Evolutionary conservation across 2,329 filamentous ascomycete species (phyloP), one percentile per base, ranked within the genome.

Genomic region (Aspergillus alliaceus): DNA sequence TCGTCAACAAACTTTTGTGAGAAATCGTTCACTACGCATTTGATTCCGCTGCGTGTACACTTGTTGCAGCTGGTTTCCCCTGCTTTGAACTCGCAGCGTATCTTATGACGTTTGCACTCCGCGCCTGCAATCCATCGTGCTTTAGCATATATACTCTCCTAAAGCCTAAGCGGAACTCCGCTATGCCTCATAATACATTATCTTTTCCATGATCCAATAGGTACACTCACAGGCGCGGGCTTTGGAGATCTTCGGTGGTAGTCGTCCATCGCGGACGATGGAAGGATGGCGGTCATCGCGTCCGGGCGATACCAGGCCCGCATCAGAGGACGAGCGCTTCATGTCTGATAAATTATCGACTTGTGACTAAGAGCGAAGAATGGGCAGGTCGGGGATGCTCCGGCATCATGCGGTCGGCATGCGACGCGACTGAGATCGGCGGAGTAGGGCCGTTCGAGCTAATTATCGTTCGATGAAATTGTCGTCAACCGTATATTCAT

Each of bases 11-110:
- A 78, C 54, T 80, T 82, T 64, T 84, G 82, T 20, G 82, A 77
- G 64, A 81, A 83, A 66, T 83, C 81, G 63, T 84, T 84, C 32
- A 83, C 78, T 8, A 82, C 73, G 62, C 82, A 84, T 58, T 79
- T 77, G 39, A 83, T 72, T 9, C 79, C 78, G 24, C 80, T 78
- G 39, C 79, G 78, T 31, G 74, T 66, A 62, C 82, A 84, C 62
- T 82, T 77, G 8, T 75, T 75, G 66, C 82, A 84, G 55, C 73
- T 76, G 6, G 72, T 63, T 58, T 80, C 74, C 7, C 79, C 79
- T 14, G 75, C 65, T 54, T 77, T 75, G 61, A 83, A 77, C 56
- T 81, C 77, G 64, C 82, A 84, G 64, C 81, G 80, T 63, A 84
- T 83, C 66, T 84, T 84, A 62, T 82, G 80, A 22, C 75, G 76